Evolutionary conservation across 129 eudicot genomes (phyloP).

Genomic region (Flaveria trinervia): DNA sequence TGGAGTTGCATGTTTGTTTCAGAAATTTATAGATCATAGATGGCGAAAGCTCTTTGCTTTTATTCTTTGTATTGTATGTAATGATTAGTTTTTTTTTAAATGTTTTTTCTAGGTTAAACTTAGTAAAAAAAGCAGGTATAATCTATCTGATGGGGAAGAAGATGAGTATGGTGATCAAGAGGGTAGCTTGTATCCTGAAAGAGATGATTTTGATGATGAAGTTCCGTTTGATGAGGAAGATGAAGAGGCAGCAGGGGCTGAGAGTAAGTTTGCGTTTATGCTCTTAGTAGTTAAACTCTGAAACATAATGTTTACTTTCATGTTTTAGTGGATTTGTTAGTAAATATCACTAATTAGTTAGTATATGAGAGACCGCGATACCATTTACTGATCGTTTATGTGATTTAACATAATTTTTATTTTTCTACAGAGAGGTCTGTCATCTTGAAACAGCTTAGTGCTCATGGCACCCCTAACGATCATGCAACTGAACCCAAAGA

Average conservation of each 20-base stretch:
- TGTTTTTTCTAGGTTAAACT: constrained; percentile 49
- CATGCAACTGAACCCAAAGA: constrained; percentile 40
- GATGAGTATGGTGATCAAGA: constrained; percentile 63
- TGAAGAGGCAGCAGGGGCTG: constrained; percentile 43
- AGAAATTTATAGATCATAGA: neutral
- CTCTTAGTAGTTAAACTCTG: neutral
- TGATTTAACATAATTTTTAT: constrained; percentile 9
- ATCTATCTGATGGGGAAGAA: constrained; percentile 93
- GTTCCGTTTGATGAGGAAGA: constrained; percentile 65
- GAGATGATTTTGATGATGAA: constrained; percentile 92
- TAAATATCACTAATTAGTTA: constrained; percentile 4
- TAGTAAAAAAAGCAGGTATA: constrained; percentile 71
- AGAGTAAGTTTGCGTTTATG: constrained; percentile 42
- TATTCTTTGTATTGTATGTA: neutral
- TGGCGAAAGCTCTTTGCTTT: no score
- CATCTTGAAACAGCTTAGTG: constrained; percentile 51
- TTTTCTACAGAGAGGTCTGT: constrained; percentile 48
- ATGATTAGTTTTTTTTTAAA: neutral
- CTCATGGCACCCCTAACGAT: constrained; percentile 41
- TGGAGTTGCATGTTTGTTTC: neutral
- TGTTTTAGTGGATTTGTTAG: constrained; percentile 7
- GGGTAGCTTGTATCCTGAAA: constrained; percentile 45
- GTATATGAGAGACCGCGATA: neutral
- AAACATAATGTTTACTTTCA: neutral
- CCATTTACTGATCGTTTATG: constrained; percentile 12